Percentiles rank a stretch among this genome's conserved stretches.
Conservation (phyloP, 2,329 filamentous ascomycete species). For the Thelonectria discophora region DNA sequence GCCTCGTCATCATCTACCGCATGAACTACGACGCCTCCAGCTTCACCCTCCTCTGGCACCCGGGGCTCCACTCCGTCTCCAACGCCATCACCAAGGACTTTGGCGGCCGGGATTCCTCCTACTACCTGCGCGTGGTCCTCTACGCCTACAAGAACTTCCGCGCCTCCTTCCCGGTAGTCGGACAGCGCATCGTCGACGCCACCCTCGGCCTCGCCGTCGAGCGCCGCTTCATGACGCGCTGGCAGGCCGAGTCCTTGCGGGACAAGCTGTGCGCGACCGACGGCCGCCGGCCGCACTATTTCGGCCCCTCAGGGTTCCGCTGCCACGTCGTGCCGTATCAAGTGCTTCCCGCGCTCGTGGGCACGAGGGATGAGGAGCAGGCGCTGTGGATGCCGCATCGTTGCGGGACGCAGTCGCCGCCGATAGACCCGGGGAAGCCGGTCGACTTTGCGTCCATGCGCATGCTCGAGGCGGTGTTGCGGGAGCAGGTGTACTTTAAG, state of each 20-base stretch:
- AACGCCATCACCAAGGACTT: constrained; percentile 48
- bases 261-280: constrained; percentile 31
- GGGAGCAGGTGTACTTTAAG: not conserved
- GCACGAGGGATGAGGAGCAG: too few relatives aligned
- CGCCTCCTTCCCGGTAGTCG: constrained; percentile 48
- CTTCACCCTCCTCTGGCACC: constrained; percentile 53
- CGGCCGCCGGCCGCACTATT: too few relatives aligned
- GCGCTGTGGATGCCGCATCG: too few relatives aligned
- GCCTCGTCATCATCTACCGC: constrained; percentile 49
- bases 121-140: constrained; percentile 51
- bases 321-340: too few relatives aligned
- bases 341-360: too few relatives aligned
- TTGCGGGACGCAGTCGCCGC: not conserved
- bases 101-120: constrained; percentile 44
- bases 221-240: constrained; percentile 42
- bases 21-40: constrained; percentile 44
- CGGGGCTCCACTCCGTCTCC: constrained; percentile 50
- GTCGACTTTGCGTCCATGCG: not conserved
- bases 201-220: constrained; percentile 49
- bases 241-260: constrained; percentile 31
- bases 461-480: not conserved
- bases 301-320: too few relatives aligned
- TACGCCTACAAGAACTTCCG: constrained; percentile 50
- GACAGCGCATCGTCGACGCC: constrained; percentile 46
- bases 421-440: not conserved